Evolutionary conservation across 2,329 filamentous ascomycete genomes (phyloP).

Genomic region (Raffaelea arxii): DNA sequence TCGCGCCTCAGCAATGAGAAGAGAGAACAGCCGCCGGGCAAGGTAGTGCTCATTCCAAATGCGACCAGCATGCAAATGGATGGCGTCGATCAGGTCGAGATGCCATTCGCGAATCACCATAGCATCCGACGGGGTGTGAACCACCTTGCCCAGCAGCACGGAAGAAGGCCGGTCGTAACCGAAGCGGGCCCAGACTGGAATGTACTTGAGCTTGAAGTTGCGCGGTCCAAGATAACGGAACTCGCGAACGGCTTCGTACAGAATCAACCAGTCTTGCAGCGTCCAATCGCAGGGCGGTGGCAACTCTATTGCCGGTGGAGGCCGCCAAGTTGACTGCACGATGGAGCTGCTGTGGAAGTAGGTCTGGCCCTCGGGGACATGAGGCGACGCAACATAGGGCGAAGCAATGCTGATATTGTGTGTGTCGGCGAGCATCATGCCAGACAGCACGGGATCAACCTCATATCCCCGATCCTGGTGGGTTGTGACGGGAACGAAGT

Average conservation of each 20-base stretch:
- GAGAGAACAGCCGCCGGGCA: slow-evolving; percentile 42
- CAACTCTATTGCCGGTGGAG: background rate
- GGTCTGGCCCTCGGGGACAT: background rate
- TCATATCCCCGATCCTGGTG: slow-evolving; percentile 1
- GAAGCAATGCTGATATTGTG: slow-evolving; percentile 6
- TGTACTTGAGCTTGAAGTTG: slow-evolving; percentile 22
- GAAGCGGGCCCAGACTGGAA: slow-evolving; percentile 5
- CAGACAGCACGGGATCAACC: slow-evolving; percentile 9
- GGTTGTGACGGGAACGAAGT: background rate
- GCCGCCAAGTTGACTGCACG: slow-evolving; percentile 3
- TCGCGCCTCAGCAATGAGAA: slow-evolving; percentile 41
- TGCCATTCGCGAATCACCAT: slow-evolving; percentile 47
- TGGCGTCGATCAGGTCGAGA: slow-evolving; percentile 47
- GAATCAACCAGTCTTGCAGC: slow-evolving; percentile 39
- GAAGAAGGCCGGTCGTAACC: background rate
- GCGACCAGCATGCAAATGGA: slow-evolving; percentile 33
- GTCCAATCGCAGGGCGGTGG: slow-evolving; percentile 12
- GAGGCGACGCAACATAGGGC: background rate
- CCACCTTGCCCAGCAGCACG: slow-evolving; percentile 36
- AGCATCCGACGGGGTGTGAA: slow-evolving; percentile 34
- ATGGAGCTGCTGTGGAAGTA: slow-evolving; percentile 2
- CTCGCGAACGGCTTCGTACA: slow-evolving; percentile 42
- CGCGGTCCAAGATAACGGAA: slow-evolving; percentile 34
- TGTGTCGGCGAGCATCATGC: slow-evolving; percentile 11
- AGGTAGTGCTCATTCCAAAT: slow-evolving; percentile 38